Conservation (phyloP, 495 filamentous ascomycete genomes). For the Friedmanniomyces simplex region DNA sequence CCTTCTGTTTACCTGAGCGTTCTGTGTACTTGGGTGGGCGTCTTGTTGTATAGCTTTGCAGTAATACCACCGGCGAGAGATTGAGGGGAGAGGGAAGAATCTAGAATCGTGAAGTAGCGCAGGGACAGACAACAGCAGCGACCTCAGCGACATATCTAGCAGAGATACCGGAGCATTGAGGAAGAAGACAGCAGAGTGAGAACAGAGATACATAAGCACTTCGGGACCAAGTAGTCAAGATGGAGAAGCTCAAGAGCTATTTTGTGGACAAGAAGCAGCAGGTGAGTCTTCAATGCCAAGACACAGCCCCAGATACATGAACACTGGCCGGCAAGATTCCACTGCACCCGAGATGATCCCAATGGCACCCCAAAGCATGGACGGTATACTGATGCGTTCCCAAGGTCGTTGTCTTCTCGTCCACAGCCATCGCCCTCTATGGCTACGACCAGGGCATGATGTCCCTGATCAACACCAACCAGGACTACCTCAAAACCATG, state of each 20-base stretch:
- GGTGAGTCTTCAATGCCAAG: background rate
- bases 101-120: too few species aligned
- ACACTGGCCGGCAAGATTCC: background rate
- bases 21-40: too few species aligned
- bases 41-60: too few species aligned
- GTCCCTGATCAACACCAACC: constrained; percentile 50
- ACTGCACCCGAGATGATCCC: background rate
- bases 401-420: constrained; percentile 43
- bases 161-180: background rate
- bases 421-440: constrained; percentile 49
- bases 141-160: too few species aligned
- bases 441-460: constrained; percentile 45
- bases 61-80: too few species aligned
- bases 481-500: constrained; percentile 46
- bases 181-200: background rate
- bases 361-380: background rate
- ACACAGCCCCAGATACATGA: background rate
- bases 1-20: background rate
- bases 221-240: background rate
- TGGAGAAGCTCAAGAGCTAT: constrained; percentile 17
- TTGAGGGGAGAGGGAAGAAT: too few species aligned
- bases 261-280: constrained; percentile 18
- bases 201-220: background rate
- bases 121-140: too few species aligned
- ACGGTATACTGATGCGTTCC: background rate